Evolutionary conservation across 1,139 yeast genomes (phyloP), one percentile per base, ranked within the genome.

Genomic region (Yamadazyma pseudoaaseri): DNA sequence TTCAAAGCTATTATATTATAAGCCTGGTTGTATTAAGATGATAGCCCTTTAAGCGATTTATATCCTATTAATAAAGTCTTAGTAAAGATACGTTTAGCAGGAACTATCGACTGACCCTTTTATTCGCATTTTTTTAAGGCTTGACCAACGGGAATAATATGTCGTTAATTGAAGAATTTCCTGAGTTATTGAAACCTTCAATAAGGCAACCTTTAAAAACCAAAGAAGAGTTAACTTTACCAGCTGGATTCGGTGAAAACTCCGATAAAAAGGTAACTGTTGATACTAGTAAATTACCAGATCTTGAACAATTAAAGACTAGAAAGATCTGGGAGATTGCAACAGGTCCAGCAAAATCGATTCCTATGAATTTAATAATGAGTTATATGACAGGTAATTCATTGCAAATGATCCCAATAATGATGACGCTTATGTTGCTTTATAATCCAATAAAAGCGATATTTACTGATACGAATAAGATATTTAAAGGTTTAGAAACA

Each of bases 341-440:
- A 2, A 60, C 76, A 12, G 80, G 80, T 1, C 97, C 97, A 0
- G 87, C 90, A 3, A 92, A 90, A 54, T 73, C 81, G 16, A 65
- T 92, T 18, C 96, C 97, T 4, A 85, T 89, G 95, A 92, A 87
- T 49, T 56, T 85, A 38, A 65, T 87, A 36, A 87, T 92, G 96
- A 80, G 90, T 41, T 92, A 87, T 58, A 86, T 92, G 89, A 80
- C 96, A 2, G 98, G 98, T 20, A 84, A 85, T 50, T 79, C 95
- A 5, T 64, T 92, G 18, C 97, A 92, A 51, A 73, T 92, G 44
- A 89, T 92, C 39, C 94, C 97, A 4, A 83, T 92, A 36, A 83
- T 89, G 61, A 90, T 89, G 86, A 85, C 96, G 0, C 60, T 86
- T 26, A 86, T 84, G 87, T 67, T 92, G 50, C 77, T 92, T 45